Evolutionary conservation across 805 yeast genomes (phyloP).

Genomic region (Wickerhamomyces pijperi): DNA sequence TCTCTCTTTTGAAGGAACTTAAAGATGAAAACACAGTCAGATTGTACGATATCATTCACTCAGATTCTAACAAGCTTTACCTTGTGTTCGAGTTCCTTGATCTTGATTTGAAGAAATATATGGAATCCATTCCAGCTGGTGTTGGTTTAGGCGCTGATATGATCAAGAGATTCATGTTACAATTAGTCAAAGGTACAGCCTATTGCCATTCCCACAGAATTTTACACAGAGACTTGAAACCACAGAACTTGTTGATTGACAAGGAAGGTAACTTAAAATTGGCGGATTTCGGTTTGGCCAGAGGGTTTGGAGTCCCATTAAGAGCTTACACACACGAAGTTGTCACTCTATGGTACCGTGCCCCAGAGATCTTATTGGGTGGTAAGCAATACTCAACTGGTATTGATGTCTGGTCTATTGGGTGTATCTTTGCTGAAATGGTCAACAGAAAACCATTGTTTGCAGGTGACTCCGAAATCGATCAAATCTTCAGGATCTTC

Average conservation of each 20-base stretch:
- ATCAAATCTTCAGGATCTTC: conserved; percentile 89
- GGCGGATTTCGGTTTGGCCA: conserved; percentile 90
- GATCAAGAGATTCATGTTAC: conserved; percentile 90
- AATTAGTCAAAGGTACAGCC: conserved; percentile 79
- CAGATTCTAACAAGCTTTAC: conserved; percentile 85
- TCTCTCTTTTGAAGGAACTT: conserved; percentile 86
- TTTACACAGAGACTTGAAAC: conserved; percentile 90
- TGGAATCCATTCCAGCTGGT: conserved; percentile 90
- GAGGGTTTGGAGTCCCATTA: conserved; percentile 96
- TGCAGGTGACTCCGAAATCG: conserved; percentile 97
- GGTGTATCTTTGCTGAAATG: conserved; percentile 97
- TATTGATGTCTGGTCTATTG: conserved; percentile 98
- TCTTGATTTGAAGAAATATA: conserved; percentile 88
- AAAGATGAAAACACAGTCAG: conserved; percentile 89
- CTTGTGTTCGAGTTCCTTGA: conserved; percentile 91
- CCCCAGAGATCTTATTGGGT: conserved; percentile 92
- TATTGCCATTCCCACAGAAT: conserved; percentile 94
- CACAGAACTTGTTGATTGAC: conserved; percentile 89
- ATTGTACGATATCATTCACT: conserved; percentile 87
- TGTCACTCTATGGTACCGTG: conserved; percentile 94
- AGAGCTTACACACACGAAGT: conserved; percentile 97
- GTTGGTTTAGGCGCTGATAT: conserved; percentile 80
- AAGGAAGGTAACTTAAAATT: conserved; percentile 89
- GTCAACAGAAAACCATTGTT: conserved; percentile 88
- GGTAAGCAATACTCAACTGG: conserved; percentile 97